These are phyloP conservation scores for Pseudogymnoascus destructans DNA, from an alignment of 2,329 filamentous ascomycete genomes.

Conservation along the genomic window DNA sequence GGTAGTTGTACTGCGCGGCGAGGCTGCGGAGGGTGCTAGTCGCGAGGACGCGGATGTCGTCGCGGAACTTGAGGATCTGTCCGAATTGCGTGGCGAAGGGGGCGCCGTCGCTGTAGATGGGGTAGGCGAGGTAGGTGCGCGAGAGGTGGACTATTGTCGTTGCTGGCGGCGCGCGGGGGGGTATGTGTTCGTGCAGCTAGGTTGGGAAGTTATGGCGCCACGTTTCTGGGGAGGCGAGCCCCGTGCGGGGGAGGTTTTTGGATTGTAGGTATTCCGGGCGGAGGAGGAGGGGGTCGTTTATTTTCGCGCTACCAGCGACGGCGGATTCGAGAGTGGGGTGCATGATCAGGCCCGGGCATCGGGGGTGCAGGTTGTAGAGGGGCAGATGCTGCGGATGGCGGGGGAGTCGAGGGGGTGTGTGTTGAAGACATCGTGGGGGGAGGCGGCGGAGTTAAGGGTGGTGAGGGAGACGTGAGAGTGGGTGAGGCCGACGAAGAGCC, in stretches of 20 bases:
- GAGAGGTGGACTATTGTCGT: constrained; percentile 17
- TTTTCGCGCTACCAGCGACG: not conserved
- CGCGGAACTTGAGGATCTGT: constrained; percentile 27
- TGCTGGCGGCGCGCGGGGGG: constrained; percentile 10
- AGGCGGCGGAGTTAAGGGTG: not conserved
- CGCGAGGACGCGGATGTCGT: constrained; percentile 22
- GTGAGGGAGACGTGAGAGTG: not conserved
- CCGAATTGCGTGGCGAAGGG: constrained; percentile 29
- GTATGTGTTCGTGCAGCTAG: constrained; percentile 17
- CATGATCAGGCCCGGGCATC: constrained; percentile 16
- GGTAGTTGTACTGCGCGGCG: constrained; percentile 19
- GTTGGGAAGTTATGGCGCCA: constrained; percentile 18
- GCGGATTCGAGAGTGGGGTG: not conserved
- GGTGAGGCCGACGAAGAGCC: not conserved
- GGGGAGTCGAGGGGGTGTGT: constrained; percentile 27
- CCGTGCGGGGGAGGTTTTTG: constrained; percentile 14
- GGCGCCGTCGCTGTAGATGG: constrained; percentile 27
- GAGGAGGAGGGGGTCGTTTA: not conserved
- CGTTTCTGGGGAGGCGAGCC: constrained; percentile 16
- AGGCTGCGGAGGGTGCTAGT: constrained; percentile 25
- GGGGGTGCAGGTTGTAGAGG: constrained; percentile 24
- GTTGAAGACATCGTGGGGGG: constrained; percentile 23
- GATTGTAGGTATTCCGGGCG: not conserved
- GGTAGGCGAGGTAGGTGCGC: constrained; percentile 30
- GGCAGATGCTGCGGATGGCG: constrained; percentile 27